A percentile compares a stretch with the other conserved stretches of the same genome.
Evolutionary conservation across 2,329 filamentous ascomycete species (phyloP).

Genomic region (Fusarium chuoi): DNA sequence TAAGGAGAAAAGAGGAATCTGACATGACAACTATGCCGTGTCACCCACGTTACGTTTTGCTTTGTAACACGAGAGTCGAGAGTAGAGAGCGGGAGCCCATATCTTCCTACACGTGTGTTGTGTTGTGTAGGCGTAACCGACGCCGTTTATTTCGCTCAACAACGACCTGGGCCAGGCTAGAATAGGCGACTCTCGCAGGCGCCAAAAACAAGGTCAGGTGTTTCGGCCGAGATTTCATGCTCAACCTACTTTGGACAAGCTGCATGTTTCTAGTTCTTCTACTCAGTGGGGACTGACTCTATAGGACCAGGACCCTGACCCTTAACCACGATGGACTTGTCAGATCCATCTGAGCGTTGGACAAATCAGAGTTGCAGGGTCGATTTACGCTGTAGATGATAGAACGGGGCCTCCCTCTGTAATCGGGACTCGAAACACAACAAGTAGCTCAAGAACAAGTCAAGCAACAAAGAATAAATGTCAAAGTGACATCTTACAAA

Average conservation of each 20-base stretch:
- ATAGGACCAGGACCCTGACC: constrained; percentile 7
- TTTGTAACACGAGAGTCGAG: not conserved
- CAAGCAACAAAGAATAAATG: not conserved
- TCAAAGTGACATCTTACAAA: constrained; percentile 6
- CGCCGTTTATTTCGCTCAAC: not conserved
- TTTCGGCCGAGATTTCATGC: constrained; percentile 38
- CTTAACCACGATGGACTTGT: not conserved
- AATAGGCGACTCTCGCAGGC: constrained; percentile 11
- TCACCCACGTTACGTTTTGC: not conserved
- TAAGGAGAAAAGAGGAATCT: constrained; percentile 1
- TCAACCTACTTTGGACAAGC: constrained; percentile 35
- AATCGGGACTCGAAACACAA: constrained; percentile 4
- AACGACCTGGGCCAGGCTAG: not conserved
- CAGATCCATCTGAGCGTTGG: not conserved
- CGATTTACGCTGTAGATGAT: constrained; percentile 1
- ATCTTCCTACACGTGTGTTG: not conserved
- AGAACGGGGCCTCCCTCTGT: not conserved
- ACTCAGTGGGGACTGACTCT: constrained; percentile 11
- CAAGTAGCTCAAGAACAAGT: not conserved
- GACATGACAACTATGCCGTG: not conserved
- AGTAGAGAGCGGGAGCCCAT: too few relatives aligned
- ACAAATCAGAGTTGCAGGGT: constrained; percentile 25
- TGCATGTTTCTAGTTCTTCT: constrained; percentile 26
- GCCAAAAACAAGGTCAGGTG: constrained; percentile 31
- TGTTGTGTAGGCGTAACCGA: not conserved